These are phyloP conservation scores for Calonectria pauciramosa DNA, from an alignment of 2,329 filamentous ascomycete genomes.

Conservation along the genomic window DNA sequence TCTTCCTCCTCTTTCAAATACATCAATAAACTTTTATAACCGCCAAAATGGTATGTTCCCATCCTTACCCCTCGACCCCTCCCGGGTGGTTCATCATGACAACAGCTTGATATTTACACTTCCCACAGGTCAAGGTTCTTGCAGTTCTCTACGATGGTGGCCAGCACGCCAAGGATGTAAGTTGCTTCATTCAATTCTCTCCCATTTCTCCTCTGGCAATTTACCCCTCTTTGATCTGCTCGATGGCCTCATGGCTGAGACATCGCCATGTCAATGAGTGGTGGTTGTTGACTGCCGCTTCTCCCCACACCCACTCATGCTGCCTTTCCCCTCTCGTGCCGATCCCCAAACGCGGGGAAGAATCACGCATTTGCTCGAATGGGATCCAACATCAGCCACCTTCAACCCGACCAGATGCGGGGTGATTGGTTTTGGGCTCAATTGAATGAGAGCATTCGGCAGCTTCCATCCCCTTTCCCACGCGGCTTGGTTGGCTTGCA, in stretches of 20 bases:
- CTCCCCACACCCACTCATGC: slow-evolving; percentile 32
- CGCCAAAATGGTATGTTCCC: slow-evolving; percentile 47
- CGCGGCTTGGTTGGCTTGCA: slow-evolving; percentile 13
- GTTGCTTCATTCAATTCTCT: slow-evolving; percentile 40
- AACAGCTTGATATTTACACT: slow-evolving; percentile 38
- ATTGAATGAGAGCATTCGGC: background rate
- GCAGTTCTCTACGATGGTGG: slow-evolving; percentile 93
- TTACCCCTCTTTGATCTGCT: slow-evolving; percentile 24
- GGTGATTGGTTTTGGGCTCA: slow-evolving; percentile 16
- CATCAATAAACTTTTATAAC: slow-evolving; percentile 35
- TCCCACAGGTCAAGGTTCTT: slow-evolving; percentile 89
- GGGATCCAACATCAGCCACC: slow-evolving; percentile 40
- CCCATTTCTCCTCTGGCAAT: slow-evolving; percentile 17
- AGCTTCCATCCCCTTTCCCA: background rate
- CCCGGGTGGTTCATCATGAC: slow-evolving; percentile 7
- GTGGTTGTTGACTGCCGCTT: slow-evolving; percentile 16
- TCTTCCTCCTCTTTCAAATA: slow-evolving; percentile 31
- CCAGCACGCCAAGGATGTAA: slow-evolving; percentile 88
- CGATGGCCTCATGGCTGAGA: slow-evolving; percentile 16
- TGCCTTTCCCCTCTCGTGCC: slow-evolving; percentile 30
- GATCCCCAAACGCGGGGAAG: slow-evolving; percentile 48
- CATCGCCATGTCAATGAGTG: slow-evolving; percentile 12
- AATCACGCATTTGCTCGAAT: slow-evolving; percentile 30
- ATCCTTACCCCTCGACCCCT: background rate
- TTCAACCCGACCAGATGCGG: slow-evolving; percentile 37